Conservation (phyloP, 331 rosid genomes). For the Acacia pycnantha region DNA sequence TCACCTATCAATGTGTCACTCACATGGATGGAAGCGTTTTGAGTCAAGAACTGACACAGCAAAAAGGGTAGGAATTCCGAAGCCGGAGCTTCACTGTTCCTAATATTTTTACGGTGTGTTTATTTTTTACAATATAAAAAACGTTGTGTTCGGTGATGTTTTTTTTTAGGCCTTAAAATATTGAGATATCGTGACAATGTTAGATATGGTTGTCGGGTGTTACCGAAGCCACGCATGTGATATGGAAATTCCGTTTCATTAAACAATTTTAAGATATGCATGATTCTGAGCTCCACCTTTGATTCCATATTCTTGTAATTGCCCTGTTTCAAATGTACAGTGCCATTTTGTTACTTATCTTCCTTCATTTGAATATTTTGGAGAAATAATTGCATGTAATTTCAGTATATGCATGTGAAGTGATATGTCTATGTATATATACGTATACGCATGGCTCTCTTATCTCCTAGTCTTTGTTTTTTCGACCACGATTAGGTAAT, state of each 20-base stretch:
- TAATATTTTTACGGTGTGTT: neutral
- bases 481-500: no score
- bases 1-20: constrained; percentile 13
- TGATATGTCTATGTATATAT: no score
- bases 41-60: neutral
- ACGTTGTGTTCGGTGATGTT: constrained; percentile 10
- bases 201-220: constrained; percentile 43
- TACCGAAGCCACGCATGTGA: constrained; percentile 37
- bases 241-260: neutral
- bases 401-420: no score
- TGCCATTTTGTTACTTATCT: neutral
- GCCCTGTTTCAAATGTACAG: neutral
- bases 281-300: neutral
- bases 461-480: no score
- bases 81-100: neutral
- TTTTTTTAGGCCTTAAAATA: constrained; percentile 1
- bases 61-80: neutral
- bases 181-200: constrained; percentile 29
- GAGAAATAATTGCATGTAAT: no score
- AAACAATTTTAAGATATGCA: neutral
- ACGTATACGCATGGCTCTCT: no score
- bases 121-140: neutral
- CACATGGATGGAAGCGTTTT: constrained; percentile 7
- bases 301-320: neutral
- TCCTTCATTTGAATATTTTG: neutral